Percentiles rank a stretch among this genome's conserved stretches.
Conservation (phyloP, 495 filamentous ascomycete species). For the Aspergillus egyptiacus region DNA sequence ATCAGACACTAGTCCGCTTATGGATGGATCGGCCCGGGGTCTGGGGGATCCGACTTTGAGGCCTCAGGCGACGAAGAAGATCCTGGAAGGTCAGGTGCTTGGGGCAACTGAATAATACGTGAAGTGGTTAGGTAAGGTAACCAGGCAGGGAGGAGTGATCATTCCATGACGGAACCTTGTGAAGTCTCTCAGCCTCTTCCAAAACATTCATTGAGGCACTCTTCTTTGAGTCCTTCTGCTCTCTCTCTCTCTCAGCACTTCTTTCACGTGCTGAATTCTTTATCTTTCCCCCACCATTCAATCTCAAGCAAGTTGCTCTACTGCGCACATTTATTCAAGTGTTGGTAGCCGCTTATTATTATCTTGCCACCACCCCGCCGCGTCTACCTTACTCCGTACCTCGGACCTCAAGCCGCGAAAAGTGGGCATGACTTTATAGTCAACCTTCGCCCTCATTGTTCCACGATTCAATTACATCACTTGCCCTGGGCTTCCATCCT, state of each 20-base stretch:
- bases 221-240: conserved; percentile 5
- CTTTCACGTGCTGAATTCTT: conserved; percentile 11
- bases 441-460: not conserved
- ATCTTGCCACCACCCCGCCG: conserved; percentile 14
- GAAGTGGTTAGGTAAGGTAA: too few species aligned
- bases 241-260: conserved; percentile 15
- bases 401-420: conserved; percentile 16
- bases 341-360: conserved; percentile 1
- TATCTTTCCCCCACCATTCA: not conserved
- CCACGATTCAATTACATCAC: not conserved
- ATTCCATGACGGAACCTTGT: conserved; percentile 22
- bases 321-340: not conserved
- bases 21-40: too few species aligned
- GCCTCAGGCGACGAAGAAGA: too few species aligned
- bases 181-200: conserved; percentile 15
- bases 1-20: too few species aligned
- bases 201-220: conserved; percentile 4
- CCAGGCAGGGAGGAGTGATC: conserved; percentile 6
- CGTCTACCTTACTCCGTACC: conserved; percentile 10
- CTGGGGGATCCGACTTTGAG: too few species aligned
- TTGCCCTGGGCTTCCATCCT: not conserved
- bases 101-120: too few species aligned
- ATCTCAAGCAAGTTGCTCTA: conserved; percentile 1
- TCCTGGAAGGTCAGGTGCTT: too few species aligned
- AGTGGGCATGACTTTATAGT: conserved; percentile 18